Base-by-base conservation (phyloP, 345 rosid species). In the Populus alba region DNA sequence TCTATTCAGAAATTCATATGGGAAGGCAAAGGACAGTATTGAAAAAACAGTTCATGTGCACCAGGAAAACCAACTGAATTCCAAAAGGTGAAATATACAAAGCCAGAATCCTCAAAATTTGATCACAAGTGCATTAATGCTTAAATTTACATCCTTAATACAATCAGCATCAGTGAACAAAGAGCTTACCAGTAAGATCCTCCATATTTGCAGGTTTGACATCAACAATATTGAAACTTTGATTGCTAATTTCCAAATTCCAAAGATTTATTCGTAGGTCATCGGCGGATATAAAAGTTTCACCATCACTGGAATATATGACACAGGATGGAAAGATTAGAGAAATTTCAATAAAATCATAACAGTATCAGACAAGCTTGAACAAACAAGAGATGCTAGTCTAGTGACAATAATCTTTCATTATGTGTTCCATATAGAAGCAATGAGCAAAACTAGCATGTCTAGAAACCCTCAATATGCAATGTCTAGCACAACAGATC, bases 141-240 rank as follows among this genome's bases (percentile, higher is more conserved):
- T 0, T 29, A 22, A 59, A n/a, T 25, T 49, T 12, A 33, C 10
- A 57, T 22, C 23, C 13, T 68, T 71, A 16, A 63, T 33, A 35
- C 37, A 31, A 35, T 29, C 39, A 66, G 23, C 53, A 31, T 23
- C 35, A 80, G 37, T 61, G 39, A 27, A 35, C 37, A 71, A 61
- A 66, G 70, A 37, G 74, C 84, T 84, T 86, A 96, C 99, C 99
- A 68, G 99, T 92, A 80, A 96, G 83, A 82, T 94, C 98, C 90
- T 96, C 99, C 97, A 96, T 96, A 81, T 94, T 96, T 72, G 95
- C 86, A 75, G 99, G 99, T 87, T 96, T 96, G 75, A 97, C 98
- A 90, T 95, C 98, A 80, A 91, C 94, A 81, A 94, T 94, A 80
- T 96, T 96, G 80, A 96, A 94, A 88, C 98, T 96, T 80, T 96